Base-by-base conservation (phyloP, 2,329 filamentous ascomycete species). In the Penicillium glabrum region DNA sequence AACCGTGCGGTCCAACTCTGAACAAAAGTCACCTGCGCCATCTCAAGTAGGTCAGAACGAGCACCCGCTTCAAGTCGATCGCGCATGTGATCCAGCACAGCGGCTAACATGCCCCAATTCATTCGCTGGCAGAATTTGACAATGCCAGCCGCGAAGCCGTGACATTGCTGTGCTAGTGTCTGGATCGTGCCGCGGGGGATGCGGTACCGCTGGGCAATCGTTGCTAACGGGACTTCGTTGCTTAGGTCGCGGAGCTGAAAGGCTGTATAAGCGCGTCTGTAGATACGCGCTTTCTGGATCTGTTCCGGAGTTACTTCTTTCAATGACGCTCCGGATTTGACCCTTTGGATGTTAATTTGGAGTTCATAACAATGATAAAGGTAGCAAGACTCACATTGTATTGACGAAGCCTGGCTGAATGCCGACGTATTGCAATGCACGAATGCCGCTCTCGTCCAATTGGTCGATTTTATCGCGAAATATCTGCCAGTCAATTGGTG, bases 61-160 rank as follows among this genome's bases (percentile, higher is more conserved):
- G 89, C 89, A 0, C 89, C 89, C 11, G 89, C 88, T 70, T 86
- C 85, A 7, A 93, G 78, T 23, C 89, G 81, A 71, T 91, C 89
- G 1, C 86, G 86, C 75, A 90, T 91, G 67, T 92, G 89, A 62
- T 91, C 88, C 31, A 92, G 77, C 7, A 88, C 86, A 5, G 86
- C 87, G 7, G 86, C 85, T 69, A 92, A 83, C 65, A 89, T 85
- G 1, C 86, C 87, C 88, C 89, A 91, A 2, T 82, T 85, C 89
- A 93, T 91, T 19, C 85, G 82, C 62, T 90, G 82, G 67, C 89
- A 92, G 67, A 92, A 92, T 62, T 89, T 91, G 58, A 92, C 85
- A 80, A 91, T 90, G 3, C 89, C 89, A 2, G 88, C 87, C 3
- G 89, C 89, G 67, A 92, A 93, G 0, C 89, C 89, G 61, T 91